Evolutionary conservation across 129 eudicot genomes (phyloP), one percentile per base, ranked within the genome.

Genomic region (Gnaphalium uliginosum): DNA sequence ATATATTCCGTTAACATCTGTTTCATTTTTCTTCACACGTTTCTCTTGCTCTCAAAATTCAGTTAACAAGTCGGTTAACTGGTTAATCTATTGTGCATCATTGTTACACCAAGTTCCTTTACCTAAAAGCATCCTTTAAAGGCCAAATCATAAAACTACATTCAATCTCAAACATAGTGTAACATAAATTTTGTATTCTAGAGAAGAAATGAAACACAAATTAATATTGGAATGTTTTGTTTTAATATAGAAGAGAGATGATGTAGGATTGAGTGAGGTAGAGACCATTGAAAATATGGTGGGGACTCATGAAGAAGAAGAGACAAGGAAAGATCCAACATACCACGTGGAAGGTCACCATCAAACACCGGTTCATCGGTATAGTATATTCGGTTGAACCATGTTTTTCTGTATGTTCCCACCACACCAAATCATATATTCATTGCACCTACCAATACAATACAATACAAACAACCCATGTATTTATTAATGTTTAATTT

Each of bases 341-440:
- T 64, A 63, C 72, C 78, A 79, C 73, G 73, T 79, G 57, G 67
- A 79, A 53, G 68, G 82, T 79, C 78, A 79, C 73, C 66, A 79
- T 79, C 82, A 79, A 33, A n/a, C 78, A 66, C 57, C 33, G 58
- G 57, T 76, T 37, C 14, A 39, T 39, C 46, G 3, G 46, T 7
- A 8, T 35, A 61, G 18, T 18, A 60, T 65, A 59, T 21, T 78
- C 18, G 57, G 65, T 54, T 78, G 65, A 62, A 78, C 72, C 73
- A 78, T 61, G 75, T 18, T 78, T 69, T 69, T 46, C 15, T 57
- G 10, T 33, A 62, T 11, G 72, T 71, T 41, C 63, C 71, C 54
- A 78, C 65, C 62, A 66, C 72, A 78, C 76, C 77, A 54, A 32
- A 62, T 57, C 82, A 78, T 70, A 29, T 78, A 71, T 78, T 78